A percentile compares a stretch with the other conserved stretches of the same genome.
Evolutionary conservation across 805 yeast genomes (phyloP).

Genomic region (Wickerhamomyces mucosus): DNA sequence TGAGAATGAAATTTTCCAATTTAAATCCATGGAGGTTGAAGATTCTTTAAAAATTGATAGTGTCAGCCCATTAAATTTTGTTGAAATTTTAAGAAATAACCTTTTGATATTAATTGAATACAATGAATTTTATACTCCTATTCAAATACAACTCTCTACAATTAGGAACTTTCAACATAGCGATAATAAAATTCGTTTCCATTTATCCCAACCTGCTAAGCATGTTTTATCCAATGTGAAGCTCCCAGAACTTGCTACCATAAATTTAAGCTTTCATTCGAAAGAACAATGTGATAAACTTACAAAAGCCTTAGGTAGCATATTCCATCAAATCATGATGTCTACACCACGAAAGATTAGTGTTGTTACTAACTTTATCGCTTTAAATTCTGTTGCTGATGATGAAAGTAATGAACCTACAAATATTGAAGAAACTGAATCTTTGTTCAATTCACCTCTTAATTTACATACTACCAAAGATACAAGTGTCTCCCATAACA

Average conservation of each 20-base stretch:
- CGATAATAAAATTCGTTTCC: conserved; percentile 2
- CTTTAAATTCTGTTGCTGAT: conserved; percentile 8
- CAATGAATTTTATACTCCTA: conserved; percentile 13
- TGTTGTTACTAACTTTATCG: conserved; percentile 21
- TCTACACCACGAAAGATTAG: conserved; percentile 22
- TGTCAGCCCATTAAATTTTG: conserved; percentile 4
- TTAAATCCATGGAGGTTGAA: too few relatives aligned
- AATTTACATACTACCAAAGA: conserved; percentile 12
- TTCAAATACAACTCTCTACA: conserved; percentile 9
- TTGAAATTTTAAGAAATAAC: too few relatives aligned
- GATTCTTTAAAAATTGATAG: too few relatives aligned
- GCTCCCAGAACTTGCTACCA: conserved; percentile 1
- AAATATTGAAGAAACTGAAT: conserved; percentile 7
- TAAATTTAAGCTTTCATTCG: conserved; percentile 5
- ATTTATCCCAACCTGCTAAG: conserved; percentile 4
- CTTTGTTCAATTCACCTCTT: conserved; percentile 11
- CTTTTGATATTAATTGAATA: too few relatives aligned
- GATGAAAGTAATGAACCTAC: conserved; percentile 3
- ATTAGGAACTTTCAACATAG: conserved; percentile 3
- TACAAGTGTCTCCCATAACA: conserved; percentile 11
- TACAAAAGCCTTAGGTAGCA: neutral
- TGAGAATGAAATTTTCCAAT: too few relatives aligned
- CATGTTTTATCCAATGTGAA: conserved; percentile 7
- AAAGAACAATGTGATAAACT: neutral
- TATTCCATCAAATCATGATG: neutral